Conservation (phyloP, 345 rosid genomes). For the Citrus sp. region DNA sequence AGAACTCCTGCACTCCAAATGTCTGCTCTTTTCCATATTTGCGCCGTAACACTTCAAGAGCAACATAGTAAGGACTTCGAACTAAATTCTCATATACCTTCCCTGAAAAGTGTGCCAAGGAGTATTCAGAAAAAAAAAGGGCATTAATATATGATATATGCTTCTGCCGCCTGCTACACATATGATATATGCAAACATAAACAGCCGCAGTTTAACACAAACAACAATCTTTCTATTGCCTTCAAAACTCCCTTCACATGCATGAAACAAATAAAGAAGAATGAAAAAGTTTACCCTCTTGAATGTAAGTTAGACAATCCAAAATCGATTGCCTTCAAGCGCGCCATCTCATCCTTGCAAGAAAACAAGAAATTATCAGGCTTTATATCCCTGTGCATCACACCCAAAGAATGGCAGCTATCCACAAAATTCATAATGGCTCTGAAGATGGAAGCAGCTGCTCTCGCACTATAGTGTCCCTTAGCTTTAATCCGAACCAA, state of each 20-base stretch:
- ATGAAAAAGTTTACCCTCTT: slow-evolving; percentile 35
- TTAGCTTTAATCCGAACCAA: slow-evolving; percentile 31
- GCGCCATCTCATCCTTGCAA: slow-evolving; percentile 25
- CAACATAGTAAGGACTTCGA: slow-evolving; percentile 72
- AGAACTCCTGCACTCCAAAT: slow-evolving; percentile 88
- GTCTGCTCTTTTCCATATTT: slow-evolving; percentile 72
- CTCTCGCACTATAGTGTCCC: slow-evolving; percentile 33
- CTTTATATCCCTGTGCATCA: slow-evolving; percentile 59
- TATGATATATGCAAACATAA: background rate
- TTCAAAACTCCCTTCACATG: background rate
- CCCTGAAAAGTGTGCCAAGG: slow-evolving; percentile 37
- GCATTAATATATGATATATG: background rate
- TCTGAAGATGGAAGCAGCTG: slow-evolving; percentile 29
- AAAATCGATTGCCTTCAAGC: slow-evolving; percentile 57
- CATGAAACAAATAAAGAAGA: slow-evolving; percentile 1
- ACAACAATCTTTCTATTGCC: background rate
- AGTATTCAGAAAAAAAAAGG: background rate
- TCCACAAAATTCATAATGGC: slow-evolving; percentile 37
- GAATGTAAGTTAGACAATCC: slow-evolving; percentile 63
- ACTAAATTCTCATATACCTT: slow-evolving; percentile 69
- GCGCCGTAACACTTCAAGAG: slow-evolving; percentile 73
- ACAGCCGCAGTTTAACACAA: too few relatives aligned
- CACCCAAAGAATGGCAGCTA: slow-evolving; percentile 82
- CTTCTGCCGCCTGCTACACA: too few relatives aligned
- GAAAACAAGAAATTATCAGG: slow-evolving; percentile 42